Base-by-base conservation (phyloP, 1,284 basidiomycete genomes). In the Fomitopsis pinicola region DNA sequence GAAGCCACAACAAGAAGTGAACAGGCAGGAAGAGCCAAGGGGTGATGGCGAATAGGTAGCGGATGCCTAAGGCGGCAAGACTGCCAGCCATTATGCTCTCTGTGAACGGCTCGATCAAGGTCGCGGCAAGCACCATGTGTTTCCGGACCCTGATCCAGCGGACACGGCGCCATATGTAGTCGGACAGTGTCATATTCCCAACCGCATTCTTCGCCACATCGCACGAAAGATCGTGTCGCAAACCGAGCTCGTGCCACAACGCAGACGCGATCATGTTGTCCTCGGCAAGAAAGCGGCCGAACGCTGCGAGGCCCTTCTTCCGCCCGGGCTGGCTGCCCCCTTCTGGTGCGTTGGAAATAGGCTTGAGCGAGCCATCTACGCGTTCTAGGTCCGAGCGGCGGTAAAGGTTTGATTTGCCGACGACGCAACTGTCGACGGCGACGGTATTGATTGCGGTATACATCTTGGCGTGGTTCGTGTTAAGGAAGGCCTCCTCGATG, bases 401-500 rank as follows among this genome's bases (percentile, higher is more conserved):
- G 76, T 96, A 99, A 64, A 99, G 75, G 75, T 95, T 96, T 60
- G 94, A 96, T 77, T 99, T 99, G 66, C 97, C 97, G 66, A 98
- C 92, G 14, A 99, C 94, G 73, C 97, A 99, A 0, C 94, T 97
- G 58, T 98, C 97, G 60, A 98, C 77, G 5, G 88, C 89, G 54
- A 92, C 78, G 0, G 87, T 81, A 75, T 97, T 97, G 74, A 99
- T 94, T 9, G 95, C 95, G 58, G 98, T 82, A 71, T 99, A 99
- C 97, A 99, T 99, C 75, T 97, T 98, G 15, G 97, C 97, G 71
- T 99, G 97, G 58, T 95, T 98, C 5, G 95, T 97, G 72, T 97
- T 97, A 56, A 99, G 78, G 73, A 98, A 99, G 1, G 93, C 94
- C 63, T 94, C 91, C 76, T 99, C 97, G 42, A 99, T 82, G 62